Base-by-base conservation (phyloP, 2,329 filamentous ascomycete genomes). In the Fusarium bactridioides region DNA sequence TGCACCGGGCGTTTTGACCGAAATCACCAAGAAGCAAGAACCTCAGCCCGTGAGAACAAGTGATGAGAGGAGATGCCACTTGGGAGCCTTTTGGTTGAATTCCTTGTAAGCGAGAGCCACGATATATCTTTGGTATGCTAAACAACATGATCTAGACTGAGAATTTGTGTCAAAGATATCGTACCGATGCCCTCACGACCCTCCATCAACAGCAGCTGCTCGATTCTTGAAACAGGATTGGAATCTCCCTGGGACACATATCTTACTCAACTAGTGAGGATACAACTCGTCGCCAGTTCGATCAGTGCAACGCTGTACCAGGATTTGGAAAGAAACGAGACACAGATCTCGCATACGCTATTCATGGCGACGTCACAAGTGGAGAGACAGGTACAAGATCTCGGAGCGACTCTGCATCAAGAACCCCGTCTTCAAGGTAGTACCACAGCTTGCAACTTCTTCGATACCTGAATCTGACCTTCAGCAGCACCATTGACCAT, bases 51-150 rank as follows among this genome's bases (percentile, higher is more conserved):
- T 27, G 6, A 65, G 38, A 13, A 69, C 60, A 18, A 48, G 10
- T 3, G 55, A 65, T 0, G 60, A 64, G 16, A 50, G 60, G 16
- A 29, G 67, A 44, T 69, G 67, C 10, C 40, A 65, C n/a, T 29
- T 69, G 10, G 67, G 67, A 2, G 40, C 60, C 3, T 69, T 61
- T 29, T 69, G 67, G 67, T 27, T 69, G 21, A 70, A 53, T 55
- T 69, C 44, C 0, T 10, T 69, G 67, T 69, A 23, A 16, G 58
- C 27, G 3, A 15, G 4, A 18, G 3, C 5, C 25, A 12, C 12
- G 1, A 6, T 18, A 10, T 9, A 2, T 4, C 21, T 3, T 12
- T 1, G 4, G 29, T 13, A 10, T 33, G 10, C 27, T 2, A 23
- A n/a, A 45, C 67, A 18, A 58, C 31, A 10, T 7, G 12, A 6